Percentiles rank a stretch among this genome's conserved stretches.
Conservation (phyloP, 2,329 filamentous ascomycete genomes). For the Metarhizium anisopliae region DNA sequence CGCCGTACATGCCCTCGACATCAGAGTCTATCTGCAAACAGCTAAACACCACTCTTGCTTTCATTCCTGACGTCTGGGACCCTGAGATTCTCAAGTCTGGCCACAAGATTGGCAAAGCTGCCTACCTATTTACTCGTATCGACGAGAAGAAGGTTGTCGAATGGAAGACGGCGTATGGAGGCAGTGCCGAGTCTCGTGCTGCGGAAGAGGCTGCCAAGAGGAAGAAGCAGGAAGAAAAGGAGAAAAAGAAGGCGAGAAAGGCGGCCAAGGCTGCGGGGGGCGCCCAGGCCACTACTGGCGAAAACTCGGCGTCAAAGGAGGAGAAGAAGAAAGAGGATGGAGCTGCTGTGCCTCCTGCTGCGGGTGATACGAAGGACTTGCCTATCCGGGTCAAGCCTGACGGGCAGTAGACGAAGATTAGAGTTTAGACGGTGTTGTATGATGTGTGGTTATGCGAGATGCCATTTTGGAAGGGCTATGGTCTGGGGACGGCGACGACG, state of each 20-base stretch:
- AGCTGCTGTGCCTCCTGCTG: conserved; percentile 8
- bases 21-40: conserved; percentile 68
- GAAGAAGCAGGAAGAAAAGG: conserved; percentile 41
- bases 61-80: conserved; percentile 53
- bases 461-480: not conserved
- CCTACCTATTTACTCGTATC: conserved; percentile 75
- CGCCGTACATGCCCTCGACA: conserved; percentile 80
- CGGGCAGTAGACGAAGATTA: not conserved
- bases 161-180: conserved; percentile 70
- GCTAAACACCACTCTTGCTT: conserved; percentile 45
- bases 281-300: conserved; percentile 10
- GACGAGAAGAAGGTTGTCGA: conserved; percentile 73
- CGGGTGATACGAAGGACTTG: conserved; percentile 14
- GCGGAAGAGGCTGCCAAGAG: conserved; percentile 42
- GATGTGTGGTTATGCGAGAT: not conserved
- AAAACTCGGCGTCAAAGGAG: not conserved
- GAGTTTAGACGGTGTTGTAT: not conserved
- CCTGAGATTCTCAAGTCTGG: conserved; percentile 55
- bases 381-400: conserved; percentile 14
- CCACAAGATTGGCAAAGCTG: conserved; percentile 73
- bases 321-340: conserved; percentile 12
- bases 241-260: conserved; percentile 24
- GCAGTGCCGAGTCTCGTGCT: conserved; percentile 36
- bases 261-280: conserved; percentile 28
- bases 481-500: not conserved